Conservation (phyloP, 306 rosid species). For the Quercus parvula region DNA sequence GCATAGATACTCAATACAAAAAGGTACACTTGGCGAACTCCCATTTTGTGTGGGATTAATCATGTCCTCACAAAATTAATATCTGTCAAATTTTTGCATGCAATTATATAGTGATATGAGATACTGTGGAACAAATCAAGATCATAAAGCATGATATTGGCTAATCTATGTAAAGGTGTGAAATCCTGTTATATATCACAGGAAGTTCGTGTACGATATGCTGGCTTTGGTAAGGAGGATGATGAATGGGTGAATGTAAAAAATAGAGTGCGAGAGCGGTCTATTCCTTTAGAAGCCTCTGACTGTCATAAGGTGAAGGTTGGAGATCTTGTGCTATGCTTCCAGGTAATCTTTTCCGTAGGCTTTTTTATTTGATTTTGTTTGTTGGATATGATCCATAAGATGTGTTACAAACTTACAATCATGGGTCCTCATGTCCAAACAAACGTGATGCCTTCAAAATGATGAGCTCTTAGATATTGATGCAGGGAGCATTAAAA, state of each 20-base stretch:
- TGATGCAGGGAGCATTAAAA: too few species aligned
- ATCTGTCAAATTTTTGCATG: not conserved
- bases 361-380: too few species aligned
- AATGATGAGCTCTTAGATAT: not conserved
- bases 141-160: conserved; percentile 9
- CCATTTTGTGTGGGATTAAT: not conserved
- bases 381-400: not conserved
- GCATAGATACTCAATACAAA: not conserved
- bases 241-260: conserved; percentile 87
- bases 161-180: conserved; percentile 16
- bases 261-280: conserved; percentile 62
- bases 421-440: not conserved
- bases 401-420: not conserved
- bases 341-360: conserved; percentile 47
- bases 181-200: conserved; percentile 25
- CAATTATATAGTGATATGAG: not conserved
- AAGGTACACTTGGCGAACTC: not conserved
- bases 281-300: conserved; percentile 70
- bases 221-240: conserved; percentile 62
- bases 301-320: conserved; percentile 77
- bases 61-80: not conserved
- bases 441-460: not conserved
- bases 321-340: conserved; percentile 74
- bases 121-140: conserved; percentile 13
- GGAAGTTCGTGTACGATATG: conserved; percentile 76